phyloP scores from a whole-genome alignment of 257 asterid species.

The Jacaranda mimosifolia region DNA sequence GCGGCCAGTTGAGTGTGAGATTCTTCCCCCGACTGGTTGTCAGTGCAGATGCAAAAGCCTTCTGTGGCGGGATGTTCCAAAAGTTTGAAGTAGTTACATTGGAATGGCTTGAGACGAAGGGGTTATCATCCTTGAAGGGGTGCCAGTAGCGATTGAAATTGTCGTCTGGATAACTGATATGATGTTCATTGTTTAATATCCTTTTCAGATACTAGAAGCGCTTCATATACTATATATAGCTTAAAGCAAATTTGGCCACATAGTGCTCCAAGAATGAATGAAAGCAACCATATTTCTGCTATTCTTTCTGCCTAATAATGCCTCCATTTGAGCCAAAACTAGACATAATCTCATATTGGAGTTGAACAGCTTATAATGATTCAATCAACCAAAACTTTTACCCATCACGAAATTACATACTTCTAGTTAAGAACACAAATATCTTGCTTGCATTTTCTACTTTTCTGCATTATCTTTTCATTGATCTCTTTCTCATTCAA shows the following conservation, averaged over 20 bases:
- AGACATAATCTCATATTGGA: too few species aligned
- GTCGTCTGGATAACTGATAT: conserved; percentile 84
- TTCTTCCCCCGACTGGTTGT: conserved; percentile 71
- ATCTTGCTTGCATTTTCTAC: neutral
- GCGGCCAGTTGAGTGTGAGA: conserved; percentile 77
- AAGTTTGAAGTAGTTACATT: conserved; percentile 54
- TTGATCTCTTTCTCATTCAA: too few species aligned
- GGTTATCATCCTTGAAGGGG: conserved; percentile 57
- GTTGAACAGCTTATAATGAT: neutral
- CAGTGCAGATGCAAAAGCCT: conserved; percentile 67
- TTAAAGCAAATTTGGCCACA: too few species aligned
- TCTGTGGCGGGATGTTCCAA: conserved; percentile 84
- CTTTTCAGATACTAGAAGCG: neutral
- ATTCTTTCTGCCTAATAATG: too few species aligned
- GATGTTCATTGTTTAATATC: conserved; percentile 32
- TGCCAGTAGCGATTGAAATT: conserved; percentile 78
- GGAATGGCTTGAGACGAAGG: conserved; percentile 62
- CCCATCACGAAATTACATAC: neutral
- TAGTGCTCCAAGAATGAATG: too few species aligned
- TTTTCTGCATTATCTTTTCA: too few species aligned
- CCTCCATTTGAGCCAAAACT: too few species aligned
- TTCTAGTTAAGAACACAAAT: neutral
- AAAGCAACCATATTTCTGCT: too few species aligned
- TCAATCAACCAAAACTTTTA: neutral
- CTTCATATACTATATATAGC: too few species aligned